Conservation (phyloP, 192 early-diverging fungal species). For the Blastocladiella britannica region DNA sequence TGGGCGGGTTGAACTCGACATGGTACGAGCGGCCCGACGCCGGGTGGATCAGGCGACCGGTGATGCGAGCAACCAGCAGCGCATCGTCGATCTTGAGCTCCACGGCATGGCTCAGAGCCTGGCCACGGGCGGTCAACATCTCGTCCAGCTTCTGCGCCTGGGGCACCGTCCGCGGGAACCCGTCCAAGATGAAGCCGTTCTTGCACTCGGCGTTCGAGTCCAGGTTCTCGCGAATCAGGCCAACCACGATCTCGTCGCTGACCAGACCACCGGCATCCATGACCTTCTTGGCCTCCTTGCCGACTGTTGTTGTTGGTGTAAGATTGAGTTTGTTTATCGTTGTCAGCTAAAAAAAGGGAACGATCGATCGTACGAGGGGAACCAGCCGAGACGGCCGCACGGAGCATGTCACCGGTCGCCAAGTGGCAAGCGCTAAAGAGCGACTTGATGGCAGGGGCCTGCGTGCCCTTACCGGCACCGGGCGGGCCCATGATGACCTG, state of each 20-base stretch:
- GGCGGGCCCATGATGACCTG: slow-evolving; percentile 84
- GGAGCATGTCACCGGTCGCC: slow-evolving; percentile 97
- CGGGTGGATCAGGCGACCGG: slow-evolving; percentile 87
- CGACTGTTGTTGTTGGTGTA: no score
- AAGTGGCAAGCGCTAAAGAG: slow-evolving; percentile 92
- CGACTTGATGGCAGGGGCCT: slow-evolving; percentile 90
- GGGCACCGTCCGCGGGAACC: slow-evolving; percentile 92
- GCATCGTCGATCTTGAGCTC: slow-evolving; percentile 88
- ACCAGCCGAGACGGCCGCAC: slow-evolving; percentile 80
- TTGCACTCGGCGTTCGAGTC: slow-evolving; percentile 85
- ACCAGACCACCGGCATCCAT: slow-evolving; percentile 98
- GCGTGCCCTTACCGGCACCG: slow-evolving; percentile 82
- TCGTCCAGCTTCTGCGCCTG: slow-evolving; percentile 97
- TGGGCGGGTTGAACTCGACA: slow-evolving; percentile 88
- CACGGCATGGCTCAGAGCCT: slow-evolving; percentile 63
- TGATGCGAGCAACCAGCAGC: slow-evolving; percentile 84
- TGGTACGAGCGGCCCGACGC: slow-evolving; percentile 90
- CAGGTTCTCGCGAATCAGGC: slow-evolving; percentile 90
- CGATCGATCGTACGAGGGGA: slow-evolving; percentile 42
- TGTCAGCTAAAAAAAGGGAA: no score
- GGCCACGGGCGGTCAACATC: slow-evolving; percentile 64
- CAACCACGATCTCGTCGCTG: slow-evolving; percentile 94
- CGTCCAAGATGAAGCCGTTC: slow-evolving; percentile 97
- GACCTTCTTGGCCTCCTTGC: slow-evolving; percentile 92
- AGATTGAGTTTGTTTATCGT: no score